Conservation (phyloP, 148 eudicot genomes). For the Spergularia bocconei region DNA sequence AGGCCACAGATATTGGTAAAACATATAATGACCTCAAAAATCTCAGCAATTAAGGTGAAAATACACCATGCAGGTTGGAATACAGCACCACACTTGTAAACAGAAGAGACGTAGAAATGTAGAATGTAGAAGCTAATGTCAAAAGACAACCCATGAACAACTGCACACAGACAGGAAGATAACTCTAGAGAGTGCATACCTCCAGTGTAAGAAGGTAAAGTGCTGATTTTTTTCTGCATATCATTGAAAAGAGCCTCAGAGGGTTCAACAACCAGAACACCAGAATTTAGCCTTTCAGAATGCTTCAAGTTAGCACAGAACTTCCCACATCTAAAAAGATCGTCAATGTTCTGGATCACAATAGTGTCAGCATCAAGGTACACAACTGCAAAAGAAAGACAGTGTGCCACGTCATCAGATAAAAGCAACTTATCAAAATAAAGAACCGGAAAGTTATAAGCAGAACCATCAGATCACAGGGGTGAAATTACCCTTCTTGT, state of each 20-base stretch:
- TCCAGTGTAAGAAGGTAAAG: conserved; percentile 89
- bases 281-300: conserved; percentile 98
- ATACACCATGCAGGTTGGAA: not conserved
- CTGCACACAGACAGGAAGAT: not conserved
- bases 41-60: not conserved
- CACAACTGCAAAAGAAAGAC: conserved; percentile 59
- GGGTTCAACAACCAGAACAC: conserved; percentile 96
- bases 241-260: conserved; percentile 75
- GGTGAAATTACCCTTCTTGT: conserved; percentile 65
- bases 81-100: not conserved
- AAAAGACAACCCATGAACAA: not conserved
- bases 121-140: not conserved
- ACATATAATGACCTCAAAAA: not conserved
- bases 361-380: conserved; percentile 99
- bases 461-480: conserved; percentile 1
- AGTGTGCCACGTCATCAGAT: not conserved
- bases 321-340: conserved; percentile 82
- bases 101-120: not conserved
- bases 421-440: not conserved
- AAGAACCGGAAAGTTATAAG: not conserved
- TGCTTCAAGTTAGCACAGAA: conserved; percentile 98
- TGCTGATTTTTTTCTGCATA: conserved; percentile 75
- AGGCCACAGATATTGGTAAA: not conserved
- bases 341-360: conserved; percentile 82
- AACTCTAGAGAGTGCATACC: conserved; percentile 39